Conservation (phyloP, 1,284 basidiomycete genomes). For the Melampsora abietis-canadensis region DNA sequence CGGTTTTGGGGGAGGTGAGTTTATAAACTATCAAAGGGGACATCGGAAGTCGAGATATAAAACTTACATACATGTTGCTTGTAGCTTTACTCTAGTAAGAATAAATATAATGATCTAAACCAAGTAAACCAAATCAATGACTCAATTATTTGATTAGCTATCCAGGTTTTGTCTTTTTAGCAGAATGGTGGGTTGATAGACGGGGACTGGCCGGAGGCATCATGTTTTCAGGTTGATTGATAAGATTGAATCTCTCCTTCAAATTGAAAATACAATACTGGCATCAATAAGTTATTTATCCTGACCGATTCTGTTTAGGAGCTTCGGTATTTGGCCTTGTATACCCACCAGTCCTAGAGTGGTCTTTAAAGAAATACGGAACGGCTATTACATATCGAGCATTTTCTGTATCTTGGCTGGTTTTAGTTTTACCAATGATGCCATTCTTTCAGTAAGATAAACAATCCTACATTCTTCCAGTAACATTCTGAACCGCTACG, state of each 20-base stretch:
- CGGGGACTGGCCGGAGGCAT: slow-evolving; percentile 22
- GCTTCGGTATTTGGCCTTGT: slow-evolving; percentile 27
- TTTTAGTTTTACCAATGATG: slow-evolving; percentile 11
- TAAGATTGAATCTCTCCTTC: background rate
- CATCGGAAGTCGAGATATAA: background rate
- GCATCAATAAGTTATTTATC: background rate
- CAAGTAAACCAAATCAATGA: background rate
- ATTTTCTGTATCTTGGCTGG: slow-evolving; percentile 4
- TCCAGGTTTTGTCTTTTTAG: slow-evolving; percentile 27
- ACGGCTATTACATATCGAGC: slow-evolving; percentile 16
- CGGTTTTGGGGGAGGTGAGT: slow-evolving; percentile 28
- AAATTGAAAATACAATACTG: background rate
- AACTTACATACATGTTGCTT: background rate
- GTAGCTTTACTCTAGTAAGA: background rate
- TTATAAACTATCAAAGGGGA: background rate
- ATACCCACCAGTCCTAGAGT: slow-evolving; percentile 20
- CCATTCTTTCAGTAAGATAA: slow-evolving; percentile 27
- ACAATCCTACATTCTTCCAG: background rate
- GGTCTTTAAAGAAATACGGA: slow-evolving; percentile 35
- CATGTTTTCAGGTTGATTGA: slow-evolving; percentile 28
- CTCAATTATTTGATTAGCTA: slow-evolving; percentile 3
- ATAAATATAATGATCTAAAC: background rate
- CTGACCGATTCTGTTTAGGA: background rate
- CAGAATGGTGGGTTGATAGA: slow-evolving; percentile 34
- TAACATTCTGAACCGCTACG: background rate